Percentiles rank a stretch among this genome's conserved stretches.
phyloP scores from a whole-genome alignment of 2,329 filamentous ascomycete species.

The Didymella glomerata region DNA sequence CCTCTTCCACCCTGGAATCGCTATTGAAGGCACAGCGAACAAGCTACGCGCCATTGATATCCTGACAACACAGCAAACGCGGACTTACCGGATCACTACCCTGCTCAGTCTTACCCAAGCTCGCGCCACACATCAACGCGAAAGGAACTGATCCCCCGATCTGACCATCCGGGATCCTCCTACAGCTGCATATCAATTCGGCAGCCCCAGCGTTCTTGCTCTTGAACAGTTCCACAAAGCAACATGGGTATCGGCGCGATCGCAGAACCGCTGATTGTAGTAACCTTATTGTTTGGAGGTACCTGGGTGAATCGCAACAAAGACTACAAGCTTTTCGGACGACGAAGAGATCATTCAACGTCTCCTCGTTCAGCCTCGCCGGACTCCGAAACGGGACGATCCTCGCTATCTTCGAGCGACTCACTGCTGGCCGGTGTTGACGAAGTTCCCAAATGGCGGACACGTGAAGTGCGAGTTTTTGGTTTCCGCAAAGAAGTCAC shows the following conservation, averaged over 20 bases:
- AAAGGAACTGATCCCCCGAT: neutral
- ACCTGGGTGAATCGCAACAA: conserved; percentile 68
- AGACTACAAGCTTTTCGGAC: conserved; percentile 48
- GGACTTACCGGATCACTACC: conserved; percentile 6
- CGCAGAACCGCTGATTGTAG: conserved; percentile 68
- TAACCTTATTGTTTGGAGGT: conserved; percentile 67
- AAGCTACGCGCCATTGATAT: conserved; percentile 7
- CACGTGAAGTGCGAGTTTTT: conserved; percentile 58
- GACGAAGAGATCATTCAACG: conserved; percentile 29
- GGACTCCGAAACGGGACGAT: conserved; percentile 52
- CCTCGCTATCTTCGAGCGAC: conserved; percentile 53
- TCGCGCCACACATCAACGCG: neutral
- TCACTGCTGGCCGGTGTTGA: conserved; percentile 55
- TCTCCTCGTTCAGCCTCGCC: conserved; percentile 51
- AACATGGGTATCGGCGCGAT: conserved; percentile 65
- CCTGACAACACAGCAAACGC: conserved; percentile 5
- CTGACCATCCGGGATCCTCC: neutral
- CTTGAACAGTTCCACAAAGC: neutral
- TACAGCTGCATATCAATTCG: neutral
- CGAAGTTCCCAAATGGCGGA: conserved; percentile 57
- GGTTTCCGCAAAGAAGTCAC: conserved; percentile 59
- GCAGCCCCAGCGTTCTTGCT: neutral
- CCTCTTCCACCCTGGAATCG: neutral
- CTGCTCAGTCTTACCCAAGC: neutral
- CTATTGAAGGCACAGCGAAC: neutral